These are phyloP conservation scores for Yamadazyma scolyti DNA, from an alignment of 805 yeast genomes.

Conservation along the genomic window DNA sequence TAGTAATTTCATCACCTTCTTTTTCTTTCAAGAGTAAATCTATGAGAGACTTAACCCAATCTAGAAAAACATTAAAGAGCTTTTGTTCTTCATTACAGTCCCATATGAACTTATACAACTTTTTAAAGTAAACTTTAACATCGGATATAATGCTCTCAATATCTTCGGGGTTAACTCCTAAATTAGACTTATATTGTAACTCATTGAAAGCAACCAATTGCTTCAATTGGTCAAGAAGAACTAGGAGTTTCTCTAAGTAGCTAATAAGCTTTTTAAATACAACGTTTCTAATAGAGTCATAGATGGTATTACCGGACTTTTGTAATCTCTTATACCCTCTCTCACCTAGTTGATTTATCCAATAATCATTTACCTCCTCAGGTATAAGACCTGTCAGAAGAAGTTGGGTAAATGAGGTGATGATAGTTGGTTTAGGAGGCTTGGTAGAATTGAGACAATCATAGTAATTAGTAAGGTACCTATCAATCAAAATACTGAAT, in stretches of 20 bases:
- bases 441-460: conserved; percentile 19
- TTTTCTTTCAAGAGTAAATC: conserved; percentile 32
- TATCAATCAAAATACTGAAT: conserved; percentile 24
- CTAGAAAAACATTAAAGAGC: conserved; percentile 40
- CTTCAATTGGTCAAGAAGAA: conserved; percentile 40
- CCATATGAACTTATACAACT: conserved; percentile 36
- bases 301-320: conserved; percentile 46
- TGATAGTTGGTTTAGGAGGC: background rate
- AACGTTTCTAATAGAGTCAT: conserved; percentile 46
- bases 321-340: conserved; percentile 58
- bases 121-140: conserved; percentile 25
- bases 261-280: conserved; percentile 51
- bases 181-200: conserved; percentile 6
- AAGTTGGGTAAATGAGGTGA: background rate
- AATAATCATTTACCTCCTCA: conserved; percentile 50
- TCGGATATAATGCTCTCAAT: conserved; percentile 4
- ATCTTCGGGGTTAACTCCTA: conserved; percentile 6
- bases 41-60: conserved; percentile 40
- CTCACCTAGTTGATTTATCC: conserved; percentile 65
- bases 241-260: conserved; percentile 51
- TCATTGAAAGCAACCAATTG: conserved; percentile 37
- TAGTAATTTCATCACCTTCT: conserved; percentile 25
- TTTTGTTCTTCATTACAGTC: conserved; percentile 44
- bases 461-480: conserved; percentile 29
- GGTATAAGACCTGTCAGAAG: conserved; percentile 51